Conservation (phyloP, 2,329 filamentous ascomycete species). For the Ophiocordyceps polyrhachis-furcata region DNA sequence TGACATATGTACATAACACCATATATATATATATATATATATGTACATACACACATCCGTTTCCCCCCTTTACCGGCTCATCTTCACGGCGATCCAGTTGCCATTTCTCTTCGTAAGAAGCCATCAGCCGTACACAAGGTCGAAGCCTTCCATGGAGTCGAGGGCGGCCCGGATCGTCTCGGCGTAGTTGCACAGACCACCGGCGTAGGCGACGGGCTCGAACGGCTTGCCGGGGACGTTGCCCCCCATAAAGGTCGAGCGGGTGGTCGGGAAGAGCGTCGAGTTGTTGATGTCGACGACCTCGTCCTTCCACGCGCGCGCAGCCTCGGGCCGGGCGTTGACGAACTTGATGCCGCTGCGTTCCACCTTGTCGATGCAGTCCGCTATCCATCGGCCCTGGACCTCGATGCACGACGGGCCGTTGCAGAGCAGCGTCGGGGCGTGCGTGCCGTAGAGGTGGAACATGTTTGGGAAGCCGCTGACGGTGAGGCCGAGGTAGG, state of each 20-base stretch:
- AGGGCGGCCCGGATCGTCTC: slow-evolving; percentile 14
- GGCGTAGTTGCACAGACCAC: slow-evolving; percentile 18
- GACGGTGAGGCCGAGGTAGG: slow-evolving; percentile 25
- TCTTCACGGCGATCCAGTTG: background rate
- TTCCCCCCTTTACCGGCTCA: too few relatives aligned
- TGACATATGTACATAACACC: too few relatives aligned
- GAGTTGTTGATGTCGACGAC: slow-evolving; percentile 26
- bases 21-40: too few relatives aligned
- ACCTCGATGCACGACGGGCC: slow-evolving; percentile 34
- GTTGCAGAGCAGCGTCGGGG: slow-evolving; percentile 34
- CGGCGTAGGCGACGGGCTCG: slow-evolving; percentile 31
- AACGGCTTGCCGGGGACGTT: slow-evolving; percentile 32
- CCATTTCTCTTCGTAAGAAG: background rate
- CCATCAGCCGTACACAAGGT: slow-evolving; percentile 5
- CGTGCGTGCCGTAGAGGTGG: slow-evolving; percentile 36
- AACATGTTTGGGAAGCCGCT: slow-evolving; percentile 31
- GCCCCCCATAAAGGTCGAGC: slow-evolving; percentile 36
- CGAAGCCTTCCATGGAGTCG: slow-evolving; percentile 17
- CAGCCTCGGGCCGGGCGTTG: slow-evolving; percentile 25
- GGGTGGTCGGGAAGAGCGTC: slow-evolving; percentile 28
- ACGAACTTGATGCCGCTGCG: slow-evolving; percentile 27
- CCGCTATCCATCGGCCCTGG: slow-evolving; percentile 37
- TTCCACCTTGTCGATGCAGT: slow-evolving; percentile 29
- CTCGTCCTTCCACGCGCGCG: slow-evolving; percentile 27
- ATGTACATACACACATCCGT: too few relatives aligned